Evolutionary conservation across 495 filamentous ascomycete species (phyloP).

Genomic region (Thermochaetoides thermophila): DNA sequence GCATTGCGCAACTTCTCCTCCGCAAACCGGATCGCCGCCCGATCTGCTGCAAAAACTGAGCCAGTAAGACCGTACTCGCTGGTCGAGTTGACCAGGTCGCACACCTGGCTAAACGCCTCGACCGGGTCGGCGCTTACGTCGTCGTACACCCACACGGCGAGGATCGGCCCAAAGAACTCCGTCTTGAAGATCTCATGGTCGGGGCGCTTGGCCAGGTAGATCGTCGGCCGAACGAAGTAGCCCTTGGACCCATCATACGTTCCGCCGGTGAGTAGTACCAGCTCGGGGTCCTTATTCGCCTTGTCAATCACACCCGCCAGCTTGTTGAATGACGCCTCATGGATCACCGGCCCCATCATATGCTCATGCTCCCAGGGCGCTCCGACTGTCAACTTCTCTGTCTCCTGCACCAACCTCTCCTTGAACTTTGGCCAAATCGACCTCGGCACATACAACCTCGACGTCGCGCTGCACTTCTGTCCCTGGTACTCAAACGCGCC

Average conservation of each 20-base stretch:
- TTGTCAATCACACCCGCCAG: slow-evolving; percentile 50
- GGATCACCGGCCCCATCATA: slow-evolving; percentile 71
- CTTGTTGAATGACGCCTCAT: slow-evolving; percentile 55
- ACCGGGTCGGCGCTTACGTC: slow-evolving; percentile 42
- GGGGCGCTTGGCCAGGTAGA: slow-evolving; percentile 47
- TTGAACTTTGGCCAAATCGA: slow-evolving; percentile 57
- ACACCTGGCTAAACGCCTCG: slow-evolving; percentile 38
- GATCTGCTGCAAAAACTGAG: slow-evolving; percentile 60
- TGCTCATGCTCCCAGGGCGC: slow-evolving; percentile 50
- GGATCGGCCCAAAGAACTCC: slow-evolving; percentile 67
- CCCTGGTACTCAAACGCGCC: slow-evolving; percentile 85
- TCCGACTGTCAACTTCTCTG: slow-evolving; percentile 51
- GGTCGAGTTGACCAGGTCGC: slow-evolving; percentile 44
- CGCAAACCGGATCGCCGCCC: slow-evolving; percentile 48
- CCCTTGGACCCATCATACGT: slow-evolving; percentile 52
- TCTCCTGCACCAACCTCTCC: slow-evolving; percentile 45
- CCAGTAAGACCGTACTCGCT: slow-evolving; percentile 70
- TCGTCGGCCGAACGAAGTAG: slow-evolving; percentile 59
- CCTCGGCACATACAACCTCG: slow-evolving; percentile 56
- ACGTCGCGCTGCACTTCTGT: slow-evolving; percentile 79
- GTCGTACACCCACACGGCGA: slow-evolving; percentile 57
- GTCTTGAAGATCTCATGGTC: slow-evolving; percentile 50
- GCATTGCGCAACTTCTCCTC: slow-evolving; percentile 62
- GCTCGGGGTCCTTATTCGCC: slow-evolving; percentile 46
- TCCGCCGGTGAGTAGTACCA: slow-evolving; percentile 53